Conservation (phyloP, 192 early-diverging fungal species). For the Backusella psychrophila region DNA sequence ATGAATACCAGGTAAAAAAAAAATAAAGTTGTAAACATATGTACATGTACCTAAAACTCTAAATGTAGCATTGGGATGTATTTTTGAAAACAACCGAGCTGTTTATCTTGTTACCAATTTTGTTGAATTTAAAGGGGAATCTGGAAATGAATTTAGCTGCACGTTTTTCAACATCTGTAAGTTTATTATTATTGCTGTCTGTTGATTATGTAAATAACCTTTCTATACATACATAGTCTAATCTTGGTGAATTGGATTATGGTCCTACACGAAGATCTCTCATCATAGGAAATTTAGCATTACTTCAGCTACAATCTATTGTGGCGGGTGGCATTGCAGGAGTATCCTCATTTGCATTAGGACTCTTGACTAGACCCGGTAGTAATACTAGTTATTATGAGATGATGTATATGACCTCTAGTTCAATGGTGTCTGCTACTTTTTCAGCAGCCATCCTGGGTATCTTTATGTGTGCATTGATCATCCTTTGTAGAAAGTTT, state of each 20-base stretch:
- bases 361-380: constrained; percentile 36
- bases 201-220: not conserved
- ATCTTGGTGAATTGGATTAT: constrained; percentile 62
- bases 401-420: constrained; percentile 52
- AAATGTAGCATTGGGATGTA: constrained; percentile 56
- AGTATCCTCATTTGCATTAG: constrained; percentile 59
- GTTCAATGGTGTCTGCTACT: constrained; percentile 62
- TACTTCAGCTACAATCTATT: constrained; percentile 71
- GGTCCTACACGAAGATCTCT: constrained; percentile 45
- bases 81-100: constrained; percentile 68
- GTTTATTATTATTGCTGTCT: constrained; percentile 2
- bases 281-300: constrained; percentile 69
- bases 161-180: constrained; percentile 73
- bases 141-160: constrained; percentile 87
- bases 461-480: constrained; percentile 64
- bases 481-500: constrained; percentile 55
- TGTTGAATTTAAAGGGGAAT: constrained; percentile 88
- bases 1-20: constrained; percentile 30
- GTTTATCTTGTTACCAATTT: constrained; percentile 78
- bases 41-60: no score
- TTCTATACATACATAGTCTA: constrained; percentile 38
- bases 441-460: constrained; percentile 69
- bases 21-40: not conserved
- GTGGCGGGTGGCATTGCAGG: constrained; percentile 68
- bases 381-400: constrained; percentile 30